Percentiles rank a stretch among this genome's conserved stretches.
Evolutionary conservation across 2,329 filamentous ascomycete species (phyloP).

Genomic region (Lecanicillium sp.): DNA sequence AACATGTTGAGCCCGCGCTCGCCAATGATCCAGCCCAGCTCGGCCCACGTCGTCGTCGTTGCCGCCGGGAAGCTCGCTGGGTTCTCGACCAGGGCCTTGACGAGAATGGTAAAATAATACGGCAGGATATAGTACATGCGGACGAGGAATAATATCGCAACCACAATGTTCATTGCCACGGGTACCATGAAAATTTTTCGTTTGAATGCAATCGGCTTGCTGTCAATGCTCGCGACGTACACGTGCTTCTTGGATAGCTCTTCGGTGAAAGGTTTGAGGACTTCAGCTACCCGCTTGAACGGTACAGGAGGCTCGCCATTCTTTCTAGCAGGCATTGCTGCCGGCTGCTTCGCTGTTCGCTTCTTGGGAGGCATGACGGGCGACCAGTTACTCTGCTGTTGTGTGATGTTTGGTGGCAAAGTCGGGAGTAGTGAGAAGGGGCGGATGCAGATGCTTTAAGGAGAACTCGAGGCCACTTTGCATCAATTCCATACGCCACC

Average conservation of each 20-base stretch:
- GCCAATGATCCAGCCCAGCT: slow-evolving; percentile 51
- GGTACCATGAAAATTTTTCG: slow-evolving; percentile 78
- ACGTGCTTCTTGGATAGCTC: slow-evolving; percentile 62
- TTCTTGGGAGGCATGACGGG: slow-evolving; percentile 24
- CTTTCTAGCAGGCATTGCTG: slow-evolving; percentile 19
- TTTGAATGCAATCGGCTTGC: slow-evolving; percentile 64
- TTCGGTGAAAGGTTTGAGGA: slow-evolving; percentile 59
- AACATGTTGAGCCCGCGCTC: slow-evolving; percentile 60
- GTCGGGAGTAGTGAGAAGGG: neutral
- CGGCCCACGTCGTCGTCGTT: slow-evolving; percentile 46
- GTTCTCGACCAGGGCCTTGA: slow-evolving; percentile 57
- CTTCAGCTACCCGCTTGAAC: slow-evolving; percentile 60
- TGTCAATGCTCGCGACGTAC: slow-evolving; percentile 82
- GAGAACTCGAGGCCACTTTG: neutral
- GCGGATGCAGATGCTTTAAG: neutral
- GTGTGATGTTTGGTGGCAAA: slow-evolving; percentile 4
- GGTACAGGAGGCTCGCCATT: slow-evolving; percentile 48
- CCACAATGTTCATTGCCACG: slow-evolving; percentile 64
- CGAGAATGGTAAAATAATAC: slow-evolving; percentile 64
- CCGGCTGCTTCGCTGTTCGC: slow-evolving; percentile 27
- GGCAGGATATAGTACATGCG: slow-evolving; percentile 64
- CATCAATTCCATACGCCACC: no score
- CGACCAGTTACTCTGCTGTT: neutral
- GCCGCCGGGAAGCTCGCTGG: slow-evolving; percentile 63
- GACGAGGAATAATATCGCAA: slow-evolving; percentile 59